phyloP scores from a whole-genome alignment of 2,329 filamentous ascomycete species.

The Eutypella sp. region DNA sequence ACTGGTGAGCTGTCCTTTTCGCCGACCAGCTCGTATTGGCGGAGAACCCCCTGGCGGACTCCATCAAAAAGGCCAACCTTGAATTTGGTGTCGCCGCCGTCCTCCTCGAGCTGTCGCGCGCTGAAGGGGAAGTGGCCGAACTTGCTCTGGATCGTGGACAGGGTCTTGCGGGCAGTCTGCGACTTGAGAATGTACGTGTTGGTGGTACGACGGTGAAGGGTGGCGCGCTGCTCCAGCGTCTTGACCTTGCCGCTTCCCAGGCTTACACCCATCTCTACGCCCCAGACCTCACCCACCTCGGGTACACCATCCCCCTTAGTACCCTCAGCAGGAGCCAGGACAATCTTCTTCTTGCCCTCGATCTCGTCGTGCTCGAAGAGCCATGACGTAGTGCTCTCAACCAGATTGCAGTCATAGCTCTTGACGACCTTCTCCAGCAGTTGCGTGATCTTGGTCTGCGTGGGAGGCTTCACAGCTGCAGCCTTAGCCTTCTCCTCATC shows the following conservation, averaged over 20 bases:
- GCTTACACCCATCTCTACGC: conserved; percentile 91
- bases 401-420: conserved; percentile 83
- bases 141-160: conserved; percentile 94
- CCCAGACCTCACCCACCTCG: conserved; percentile 92
- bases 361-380: conserved; percentile 96
- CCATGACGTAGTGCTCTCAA: conserved; percentile 98
- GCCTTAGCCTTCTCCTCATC: conserved; percentile 97
- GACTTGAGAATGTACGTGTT: conserved; percentile 93
- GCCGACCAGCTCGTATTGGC: conserved; percentile 92
- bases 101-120: conserved; percentile 92
- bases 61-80: conserved; percentile 95
- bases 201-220: conserved; percentile 86
- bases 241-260: conserved; percentile 93
- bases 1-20: conserved; percentile 87
- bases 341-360: conserved; percentile 96
- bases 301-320: conserved; percentile 86
- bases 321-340: conserved; percentile 79
- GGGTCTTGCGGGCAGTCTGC: conserved; percentile 83
- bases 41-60: conserved; percentile 85
- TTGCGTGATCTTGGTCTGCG: conserved; percentile 79
- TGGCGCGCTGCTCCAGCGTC: conserved; percentile 79
- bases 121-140: conserved; percentile 98
- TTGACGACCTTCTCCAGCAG: conserved; percentile 89
- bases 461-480: conserved; percentile 72
- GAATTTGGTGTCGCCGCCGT: conserved; percentile 68